Evolutionary conservation across 495 filamentous ascomycete species (phyloP), one percentile per base, ranked within the genome.

Genomic region (Hypoxylon lienhwacheense): DNA sequence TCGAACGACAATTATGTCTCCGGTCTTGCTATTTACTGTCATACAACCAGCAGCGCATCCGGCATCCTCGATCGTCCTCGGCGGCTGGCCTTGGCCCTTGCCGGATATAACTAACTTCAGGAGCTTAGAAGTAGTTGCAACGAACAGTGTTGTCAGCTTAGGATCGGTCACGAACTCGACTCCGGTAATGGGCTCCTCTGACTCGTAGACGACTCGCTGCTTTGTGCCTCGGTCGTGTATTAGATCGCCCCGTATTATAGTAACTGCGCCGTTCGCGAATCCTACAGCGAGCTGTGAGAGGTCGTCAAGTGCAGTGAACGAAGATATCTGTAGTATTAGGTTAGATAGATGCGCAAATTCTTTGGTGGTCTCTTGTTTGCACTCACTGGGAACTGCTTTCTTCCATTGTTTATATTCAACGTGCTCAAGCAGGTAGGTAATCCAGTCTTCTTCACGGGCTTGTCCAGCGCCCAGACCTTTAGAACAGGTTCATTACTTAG

Each of bases 391-490:
- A 97, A 97, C 47, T 88, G 87, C 65, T 92, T 90, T 60, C 90
- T 82, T 11, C 89, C 91, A 76, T 97, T 98, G 58, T 92, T 88
- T 45, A 98, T 84, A 14, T 78, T 84, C 19, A 96, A 71, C 0
- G 86, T 91, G 40, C 87, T 95, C 59, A 92, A 78, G 65, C 95
- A 97, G 11, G 84, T 85, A 10, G 93, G 93, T 17, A 83, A 73
- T 1, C 91, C 91, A 7, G 86, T 95, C 77, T 96, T 97, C 79
- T 90, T 97, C 61, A 96, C 92, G 3, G 85, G 79, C 70, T 91
- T 95, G 67, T 98, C 92, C 54, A 98, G 74, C 20, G 89, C 91
- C 93, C 93, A 98, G 15, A 97, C 91, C 66, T 96, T 97, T 39
- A 98, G 68, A 4, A 90, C 77, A 0, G 93, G 92, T 55, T 97